Evolutionary conservation across 2,329 filamentous ascomycete genomes (phyloP), one percentile per base, ranked within the genome.

Genomic region (Cryphonectria japonica): DNA sequence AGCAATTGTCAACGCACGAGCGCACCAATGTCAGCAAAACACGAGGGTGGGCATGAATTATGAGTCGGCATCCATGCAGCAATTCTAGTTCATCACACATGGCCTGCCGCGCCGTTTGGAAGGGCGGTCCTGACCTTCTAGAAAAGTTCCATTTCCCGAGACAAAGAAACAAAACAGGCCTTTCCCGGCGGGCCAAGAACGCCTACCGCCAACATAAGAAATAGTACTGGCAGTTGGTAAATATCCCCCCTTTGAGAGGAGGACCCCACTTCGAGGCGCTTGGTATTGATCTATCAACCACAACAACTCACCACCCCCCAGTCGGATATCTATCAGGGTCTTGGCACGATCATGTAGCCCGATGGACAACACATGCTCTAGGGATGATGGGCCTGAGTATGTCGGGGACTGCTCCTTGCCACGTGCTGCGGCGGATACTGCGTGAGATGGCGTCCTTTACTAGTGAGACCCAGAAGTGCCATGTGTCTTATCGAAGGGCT

Each of bases 111-210:
- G 52, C 52, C 52, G 52, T 29, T 19, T 32, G 54, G 26, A 29
- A 39, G 37, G n/a, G 26, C 37, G 4, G 60, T 32, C 41, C 57
- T 65, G 61, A 66, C 39, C 63, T 71, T 71, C 69, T 71, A 71
- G 69, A 71, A 71, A 62, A 13, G n/a, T 61, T 32, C 52, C 32
- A 43, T 62, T 32, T 64, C 60, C 69, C 68, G 46, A 60, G 52
- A 62, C 11, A 26, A 29, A 39, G 37, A 37, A 9, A 37, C 5
- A 37, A 8, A 37, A 52, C 54, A 69, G 29, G 68, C 59, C 54
- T 4, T 34, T 16, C 29, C 26, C 4, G 26, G 54, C 54, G 13
- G 26, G 54, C 54, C 54, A 59, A 59, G 26, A 59, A 59, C 29
- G 14, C 34, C 54, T 29, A 32, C 26, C 54, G 54, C 26, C 54